phyloP scores from a whole-genome alignment of 306 rosid species.

The Vigna reflexopilosa region DNA sequence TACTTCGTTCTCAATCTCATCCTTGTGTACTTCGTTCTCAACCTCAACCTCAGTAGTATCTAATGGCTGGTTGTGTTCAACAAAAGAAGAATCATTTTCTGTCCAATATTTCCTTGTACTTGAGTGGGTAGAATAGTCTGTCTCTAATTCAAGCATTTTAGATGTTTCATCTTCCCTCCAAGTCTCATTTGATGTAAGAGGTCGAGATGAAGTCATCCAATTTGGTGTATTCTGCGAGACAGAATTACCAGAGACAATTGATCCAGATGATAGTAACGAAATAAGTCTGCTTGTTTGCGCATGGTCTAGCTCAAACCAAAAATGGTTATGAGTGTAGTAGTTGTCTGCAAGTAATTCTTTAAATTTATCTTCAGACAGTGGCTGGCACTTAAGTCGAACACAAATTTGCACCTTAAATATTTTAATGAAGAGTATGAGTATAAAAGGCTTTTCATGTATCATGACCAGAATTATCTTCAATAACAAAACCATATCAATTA shows the following conservation, averaged over 20 bases:
- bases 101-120: constrained; percentile 49
- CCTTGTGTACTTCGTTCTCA: too few relatives aligned
- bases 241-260: constrained; percentile 47
- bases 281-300: constrained; percentile 65
- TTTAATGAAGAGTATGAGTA: constrained; percentile 35
- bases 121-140: constrained; percentile 41
- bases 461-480: constrained; percentile 13
- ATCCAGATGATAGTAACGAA: constrained; percentile 54
- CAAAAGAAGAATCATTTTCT: constrained; percentile 47
- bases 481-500: constrained; percentile 11
- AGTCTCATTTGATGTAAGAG: constrained; percentile 45
- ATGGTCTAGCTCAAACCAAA: constrained; percentile 94
- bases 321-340: constrained; percentile 60
- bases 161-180: constrained; percentile 48
- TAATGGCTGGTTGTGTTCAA: constrained; percentile 48
- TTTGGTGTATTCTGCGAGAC: constrained; percentile 42
- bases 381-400: constrained; percentile 67
- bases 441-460: constrained; percentile 16
- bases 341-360: constrained; percentile 66
- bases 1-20: too few relatives aligned
- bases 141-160: constrained; percentile 43
- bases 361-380: constrained; percentile 77
- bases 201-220: constrained; percentile 42
- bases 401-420: constrained; percentile 66
- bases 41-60: constrained; percentile 30